These are phyloP conservation scores for Phytophthora palmivora DNA, from an alignment of 352 stramenopile genomes.

Conservation along the genomic window DNA sequence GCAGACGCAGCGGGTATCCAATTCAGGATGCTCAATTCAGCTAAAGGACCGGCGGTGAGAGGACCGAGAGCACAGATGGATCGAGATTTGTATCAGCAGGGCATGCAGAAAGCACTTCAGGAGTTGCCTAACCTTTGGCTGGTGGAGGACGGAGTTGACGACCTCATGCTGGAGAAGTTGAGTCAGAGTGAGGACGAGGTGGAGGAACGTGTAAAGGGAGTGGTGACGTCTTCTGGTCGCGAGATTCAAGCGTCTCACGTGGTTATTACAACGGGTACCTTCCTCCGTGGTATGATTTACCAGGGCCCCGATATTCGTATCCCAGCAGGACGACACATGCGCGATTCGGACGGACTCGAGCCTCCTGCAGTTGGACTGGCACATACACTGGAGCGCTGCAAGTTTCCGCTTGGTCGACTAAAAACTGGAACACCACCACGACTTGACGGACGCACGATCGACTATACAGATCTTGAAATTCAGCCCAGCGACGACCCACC, in stretches of 20 bases:
- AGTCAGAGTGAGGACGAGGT: conserved; percentile 14
- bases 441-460: conserved; percentile 96
- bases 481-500: conserved; percentile 95
- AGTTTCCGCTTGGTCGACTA: conserved; percentile 94
- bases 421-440: conserved; percentile 98
- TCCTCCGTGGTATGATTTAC: conserved; percentile 97
- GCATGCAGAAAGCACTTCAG: conserved; percentile 92
- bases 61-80: conserved; percentile 96
- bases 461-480: conserved; percentile 91
- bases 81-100: conserved; percentile 96
- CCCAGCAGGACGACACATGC: conserved; percentile 94
- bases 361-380: conserved; percentile 95
- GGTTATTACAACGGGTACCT: conserved; percentile 99
- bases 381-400: conserved; percentile 91
- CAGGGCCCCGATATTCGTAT: conserved; percentile 92
- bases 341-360: conserved; percentile 87
- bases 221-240: conserved; percentile 66
- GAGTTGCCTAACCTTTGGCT: conserved; percentile 90
- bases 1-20: conserved; percentile 97
- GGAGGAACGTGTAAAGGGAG: conserved; percentile 67
- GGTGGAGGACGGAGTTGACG: conserved; percentile 95
- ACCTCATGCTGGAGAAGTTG: conserved; percentile 86
- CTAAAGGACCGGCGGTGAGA: conserved; percentile 91
- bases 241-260: conserved; percentile 64
- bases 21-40: conserved; percentile 97